Base-by-base conservation (phyloP, 371 early-diverging fungal species). In the Lichtheimia hyalospora region DNA sequence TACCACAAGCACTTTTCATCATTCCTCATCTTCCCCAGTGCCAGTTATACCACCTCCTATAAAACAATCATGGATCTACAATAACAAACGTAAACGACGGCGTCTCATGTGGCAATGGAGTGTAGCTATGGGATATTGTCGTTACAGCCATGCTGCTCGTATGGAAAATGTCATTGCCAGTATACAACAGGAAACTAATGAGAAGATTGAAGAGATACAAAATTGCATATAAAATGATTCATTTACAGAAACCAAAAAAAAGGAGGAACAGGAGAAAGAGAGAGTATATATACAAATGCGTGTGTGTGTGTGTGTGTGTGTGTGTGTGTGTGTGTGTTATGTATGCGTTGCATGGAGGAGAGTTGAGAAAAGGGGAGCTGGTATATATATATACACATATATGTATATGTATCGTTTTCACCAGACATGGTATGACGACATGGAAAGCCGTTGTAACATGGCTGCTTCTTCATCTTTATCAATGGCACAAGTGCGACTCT, bases 61-160 rank as follows among this genome's bases (percentile, higher is more conserved):
- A 46, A 46, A 46, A 46, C 18, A 46, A 10, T 18, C 46, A 46
- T 46, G 46, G 46, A 46, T 46, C 7, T 46, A 46, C 10, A 46
- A 41, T 13, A 50, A 56, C 28, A 48, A 62, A 43, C 28, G 49
- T 23, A 58, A 49, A 46, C 59, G 67, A 20, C 62, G 57, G 48
- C 55, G 51, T 15, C 43, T 68, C 48, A 56, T 63, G 13, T 68
- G 68, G 68, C 63, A 68, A 54, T 68, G 68, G 68, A 68, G 68
- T 18, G 63, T 68, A 10, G 60, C 68, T 14, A 68, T 68, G 68
- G 68, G 68, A 0, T 63, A 63, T 27, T 68, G 68, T 40, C 56
- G 46, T 2, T 68, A 68, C 44, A 54, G 40, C 12, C 68, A 68
- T 53, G 68, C 61, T 15, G 39, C 44, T 25, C 40, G 42, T 15